Percentiles rank a stretch among this genome's conserved stretches.
phyloP scores from a whole-genome alignment of 1,284 basidiomycete genomes.

The Prillingera fragicola region DNA sequence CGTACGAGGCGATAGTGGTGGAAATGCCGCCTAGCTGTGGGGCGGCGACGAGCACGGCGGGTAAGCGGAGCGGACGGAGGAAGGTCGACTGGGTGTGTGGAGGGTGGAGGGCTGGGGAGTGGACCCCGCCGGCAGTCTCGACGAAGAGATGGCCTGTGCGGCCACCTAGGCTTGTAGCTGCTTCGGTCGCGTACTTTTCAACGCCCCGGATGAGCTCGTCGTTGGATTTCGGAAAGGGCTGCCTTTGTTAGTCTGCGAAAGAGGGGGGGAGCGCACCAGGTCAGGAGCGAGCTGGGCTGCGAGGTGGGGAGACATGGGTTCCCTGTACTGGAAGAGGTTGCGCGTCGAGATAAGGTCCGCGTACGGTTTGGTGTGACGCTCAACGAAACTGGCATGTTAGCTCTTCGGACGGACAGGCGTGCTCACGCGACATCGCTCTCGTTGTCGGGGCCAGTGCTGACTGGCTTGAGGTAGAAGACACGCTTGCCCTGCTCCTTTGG shows the following conservation, averaged over 20 bases:
- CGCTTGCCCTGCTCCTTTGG: constrained; percentile 28
- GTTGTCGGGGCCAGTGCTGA: constrained; percentile 74
- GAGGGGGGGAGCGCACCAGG: constrained; percentile 43
- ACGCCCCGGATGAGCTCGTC: constrained; percentile 65
- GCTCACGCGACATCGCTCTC: constrained; percentile 76
- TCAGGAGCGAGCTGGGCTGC: constrained; percentile 63
- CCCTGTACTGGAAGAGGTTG: constrained; percentile 76
- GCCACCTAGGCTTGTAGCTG: constrained; percentile 45
- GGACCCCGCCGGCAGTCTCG: constrained; percentile 93
- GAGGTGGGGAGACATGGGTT: constrained; percentile 90
- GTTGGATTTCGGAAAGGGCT: constrained; percentile 50
- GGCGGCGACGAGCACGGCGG: constrained; percentile 81
- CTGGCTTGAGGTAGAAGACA: constrained; percentile 82
- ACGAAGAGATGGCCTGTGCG: constrained; percentile 64
- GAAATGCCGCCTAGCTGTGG: constrained; percentile 90
- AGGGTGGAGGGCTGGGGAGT: constrained; percentile 75
- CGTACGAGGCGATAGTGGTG: constrained; percentile 87
- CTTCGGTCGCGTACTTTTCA: constrained; percentile 57
- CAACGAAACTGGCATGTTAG: constrained; percentile 58
- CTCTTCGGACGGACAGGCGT: too few relatives aligned
- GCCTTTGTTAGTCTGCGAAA: constrained; percentile 11
- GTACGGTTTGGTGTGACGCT: constrained; percentile 54
- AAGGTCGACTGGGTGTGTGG: constrained; percentile 81
- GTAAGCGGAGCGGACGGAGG: constrained; percentile 78
- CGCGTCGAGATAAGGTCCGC: constrained; percentile 55